Evolutionary conservation across 2,329 filamentous ascomycete species (phyloP), one percentile per base, ranked within the genome.

Genomic region (Colletotrichum graminicola): DNA sequence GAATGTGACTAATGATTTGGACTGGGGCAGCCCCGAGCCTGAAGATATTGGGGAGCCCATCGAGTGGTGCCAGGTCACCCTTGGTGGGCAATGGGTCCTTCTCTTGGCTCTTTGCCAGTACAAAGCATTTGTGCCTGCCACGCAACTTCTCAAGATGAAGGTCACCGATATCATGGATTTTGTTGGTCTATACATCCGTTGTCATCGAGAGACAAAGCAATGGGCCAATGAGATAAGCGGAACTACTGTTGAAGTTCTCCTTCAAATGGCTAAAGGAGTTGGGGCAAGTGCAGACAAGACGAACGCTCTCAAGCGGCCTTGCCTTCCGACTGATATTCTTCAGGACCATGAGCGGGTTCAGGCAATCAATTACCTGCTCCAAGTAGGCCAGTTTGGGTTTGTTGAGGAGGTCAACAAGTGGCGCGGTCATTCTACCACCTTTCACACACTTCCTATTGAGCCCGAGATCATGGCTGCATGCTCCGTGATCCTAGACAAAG

Each of bases 381-480:
- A 34, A 0, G 36, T 66, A 0, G 63, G 67, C 0, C 69, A 76
- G 5, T 41, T 29, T 0, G 39, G 45, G 0, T 61, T 75, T 16
- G 45, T 66, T 1, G n/a, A 34, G 0, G 49, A 63, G 3, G 72
- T 80, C 16, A 18, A 73, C 3, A 36, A 41, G 5, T 78, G 75
- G 67, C 59, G 65, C 8, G 70, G 73, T 1, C 62, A 56, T 1
- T 63, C 63, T 0, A 55, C 54, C 11, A 75, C 75, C 29, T 80
- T 80, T 56, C 49, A 80, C 12, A 65, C 67, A 7, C 43, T 80
- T 16, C 43, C 71, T 5, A 73, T 79, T 1, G 75, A 79, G 23
- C 66, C 71, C 54, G 74, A 75, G 10, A 69, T 79, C 10, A 34
- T 78, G 5, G 45, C 29, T 21, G 12, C 12, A 8, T 64, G 59